Conservation (phyloP, 2,329 filamentous ascomycete genomes). For the Botrytis paeoniae region DNA sequence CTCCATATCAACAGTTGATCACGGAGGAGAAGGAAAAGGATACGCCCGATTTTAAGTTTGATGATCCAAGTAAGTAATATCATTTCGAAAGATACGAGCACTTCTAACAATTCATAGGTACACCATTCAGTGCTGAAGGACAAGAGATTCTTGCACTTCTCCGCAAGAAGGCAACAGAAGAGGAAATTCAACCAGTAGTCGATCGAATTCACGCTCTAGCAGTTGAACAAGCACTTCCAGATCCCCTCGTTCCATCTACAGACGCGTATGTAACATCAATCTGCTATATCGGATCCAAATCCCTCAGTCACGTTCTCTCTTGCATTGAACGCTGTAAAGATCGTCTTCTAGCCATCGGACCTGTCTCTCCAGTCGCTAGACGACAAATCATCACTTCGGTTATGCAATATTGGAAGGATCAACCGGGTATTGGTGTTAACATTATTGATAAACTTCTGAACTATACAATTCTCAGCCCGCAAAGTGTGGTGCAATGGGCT, state of each 20-base stretch:
- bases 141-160: slow-evolving; percentile 76
- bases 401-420: slow-evolving; percentile 88
- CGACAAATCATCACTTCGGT: slow-evolving; percentile 88
- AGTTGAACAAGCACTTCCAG: slow-evolving; percentile 60
- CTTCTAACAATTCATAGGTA: slow-evolving; percentile 48
- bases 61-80: slow-evolving; percentile 60
- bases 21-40: slow-evolving; percentile 88
- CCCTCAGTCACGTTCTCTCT: slow-evolving; percentile 89
- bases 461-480: slow-evolving; percentile 87
- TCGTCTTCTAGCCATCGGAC: slow-evolving; percentile 74
- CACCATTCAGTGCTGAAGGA: slow-evolving; percentile 81
- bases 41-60: slow-evolving; percentile 92
- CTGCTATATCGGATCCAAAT: slow-evolving; percentile 91
- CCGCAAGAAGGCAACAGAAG: slow-evolving; percentile 78
- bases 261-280: slow-evolving; percentile 94
- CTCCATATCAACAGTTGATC: slow-evolving; percentile 77
- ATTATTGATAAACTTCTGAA: slow-evolving; percentile 97
- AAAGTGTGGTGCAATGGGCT: slow-evolving; percentile 86
- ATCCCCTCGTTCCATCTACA: slow-evolving; percentile 80
- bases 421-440: slow-evolving; percentile 86
- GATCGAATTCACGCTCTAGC: slow-evolving; percentile 79
- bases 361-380: slow-evolving; percentile 70
- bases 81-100: not conserved
- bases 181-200: slow-evolving; percentile 80
- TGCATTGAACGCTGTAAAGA: slow-evolving; percentile 95